Conservation (phyloP, 106 monocot species). For the Xerophyta viscosa region DNA sequence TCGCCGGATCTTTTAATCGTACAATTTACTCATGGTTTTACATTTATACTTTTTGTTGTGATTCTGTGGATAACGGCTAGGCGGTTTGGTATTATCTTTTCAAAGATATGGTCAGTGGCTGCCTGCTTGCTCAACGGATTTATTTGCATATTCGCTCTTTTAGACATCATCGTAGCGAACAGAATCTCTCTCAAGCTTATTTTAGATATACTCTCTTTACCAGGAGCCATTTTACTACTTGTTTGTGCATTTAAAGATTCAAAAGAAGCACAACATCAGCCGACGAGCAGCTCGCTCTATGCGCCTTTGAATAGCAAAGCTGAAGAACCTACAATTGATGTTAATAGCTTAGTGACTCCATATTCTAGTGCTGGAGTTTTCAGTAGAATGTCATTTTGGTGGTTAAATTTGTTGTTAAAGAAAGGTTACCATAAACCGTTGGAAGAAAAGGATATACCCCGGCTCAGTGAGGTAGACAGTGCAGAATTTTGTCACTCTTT, state of each 20-base stretch:
- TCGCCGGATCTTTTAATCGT: constrained; percentile 37
- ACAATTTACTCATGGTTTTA: constrained; percentile 33
- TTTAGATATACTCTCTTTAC: constrained; percentile 50
- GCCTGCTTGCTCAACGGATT: constrained; percentile 20
- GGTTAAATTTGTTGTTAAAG: constrained; percentile 71
- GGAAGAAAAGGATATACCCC: constrained; percentile 66
- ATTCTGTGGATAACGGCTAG: constrained; percentile 1
- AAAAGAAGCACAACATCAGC: constrained; percentile 2
- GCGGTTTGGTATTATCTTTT: constrained; percentile 8
- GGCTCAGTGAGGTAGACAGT: constrained; percentile 34
- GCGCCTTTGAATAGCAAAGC: constrained; percentile 28
- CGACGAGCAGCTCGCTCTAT: constrained; percentile 13
- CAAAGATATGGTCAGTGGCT: constrained; percentile 20
- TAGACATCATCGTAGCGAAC: constrained; percentile 15
- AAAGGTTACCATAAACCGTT: constrained; percentile 58
- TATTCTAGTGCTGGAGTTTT: constrained; percentile 54
- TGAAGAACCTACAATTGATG: too few relatives aligned
- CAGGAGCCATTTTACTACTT: constrained; percentile 40
- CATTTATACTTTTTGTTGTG: constrained; percentile 23
- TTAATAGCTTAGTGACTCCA: constrained; percentile 31
- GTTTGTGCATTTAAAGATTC: constrained; percentile 14
- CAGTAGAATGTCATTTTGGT: constrained; percentile 66
- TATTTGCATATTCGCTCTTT: constrained; percentile 36
- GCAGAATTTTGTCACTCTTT: constrained; percentile 26
- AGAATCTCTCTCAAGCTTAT: constrained; percentile 18